Conservation (phyloP, 345 rosid species). For the Bretschneidera sinensis region DNA sequence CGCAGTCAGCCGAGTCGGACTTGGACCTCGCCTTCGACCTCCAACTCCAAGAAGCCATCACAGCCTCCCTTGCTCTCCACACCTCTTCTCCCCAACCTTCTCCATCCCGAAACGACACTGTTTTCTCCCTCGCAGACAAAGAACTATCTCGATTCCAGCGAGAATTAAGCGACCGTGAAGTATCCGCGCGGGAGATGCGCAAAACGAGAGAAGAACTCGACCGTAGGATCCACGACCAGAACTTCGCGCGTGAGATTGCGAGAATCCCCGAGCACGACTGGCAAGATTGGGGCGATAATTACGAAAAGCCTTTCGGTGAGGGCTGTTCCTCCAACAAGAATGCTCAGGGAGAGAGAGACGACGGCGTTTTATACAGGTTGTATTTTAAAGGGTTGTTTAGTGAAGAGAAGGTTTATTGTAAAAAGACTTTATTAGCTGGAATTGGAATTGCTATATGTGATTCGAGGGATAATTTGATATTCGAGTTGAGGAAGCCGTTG, state of each 20-base stretch:
- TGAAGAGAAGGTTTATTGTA: conserved; percentile 13
- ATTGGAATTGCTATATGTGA: conserved; percentile 43
- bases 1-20: conserved; percentile 33
- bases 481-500: conserved; percentile 32
- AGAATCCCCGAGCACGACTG: conserved; percentile 37
- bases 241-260: conserved; percentile 31
- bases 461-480: conserved; percentile 25
- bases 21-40: conserved; percentile 47
- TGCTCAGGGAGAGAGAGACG: background rate
- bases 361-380: conserved; percentile 7
- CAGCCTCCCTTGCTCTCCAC: conserved; percentile 35
- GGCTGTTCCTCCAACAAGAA: conserved; percentile 12
- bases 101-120: background rate
- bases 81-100: conserved; percentile 16
- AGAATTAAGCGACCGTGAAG: too few relatives aligned
- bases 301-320: conserved; percentile 38
- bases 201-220: conserved; percentile 35
- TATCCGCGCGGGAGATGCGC: too few relatives aligned
- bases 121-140: too few relatives aligned
- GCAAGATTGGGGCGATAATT: conserved; percentile 37
- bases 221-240: conserved; percentile 44
- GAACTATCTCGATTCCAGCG: too few relatives aligned
- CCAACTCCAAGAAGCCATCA: conserved; percentile 53
- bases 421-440: conserved; percentile 21
- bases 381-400: conserved; percentile 22